Percentiles rank a stretch among this genome's conserved stretches.
Evolutionary conservation across 345 rosid species (phyloP).

Genomic region (Brassica rapa): DNA sequence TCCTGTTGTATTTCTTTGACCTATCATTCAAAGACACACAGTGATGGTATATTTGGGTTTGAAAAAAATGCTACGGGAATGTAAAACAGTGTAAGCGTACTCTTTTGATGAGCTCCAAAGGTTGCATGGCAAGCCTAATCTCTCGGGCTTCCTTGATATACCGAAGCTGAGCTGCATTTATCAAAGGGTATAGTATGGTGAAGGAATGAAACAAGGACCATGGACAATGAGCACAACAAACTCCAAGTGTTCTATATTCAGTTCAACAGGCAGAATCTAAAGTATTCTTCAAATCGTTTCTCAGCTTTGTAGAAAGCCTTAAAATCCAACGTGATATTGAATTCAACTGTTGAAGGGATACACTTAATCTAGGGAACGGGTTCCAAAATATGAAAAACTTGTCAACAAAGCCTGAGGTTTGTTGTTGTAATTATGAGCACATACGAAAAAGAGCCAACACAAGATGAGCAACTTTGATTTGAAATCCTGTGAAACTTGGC

Average conservation of each 20-base stretch:
- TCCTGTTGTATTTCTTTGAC: conserved; percentile 88
- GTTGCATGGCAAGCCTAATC: conserved; percentile 81
- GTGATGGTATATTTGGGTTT: neutral
- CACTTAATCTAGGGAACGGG: no score
- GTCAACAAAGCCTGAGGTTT: neutral
- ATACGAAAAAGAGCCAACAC: neutral
- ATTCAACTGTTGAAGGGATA: no score
- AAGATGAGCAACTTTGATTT: neutral
- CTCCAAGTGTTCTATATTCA: neutral
- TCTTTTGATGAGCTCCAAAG: conserved; percentile 74
- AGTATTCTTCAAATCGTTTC: neutral
- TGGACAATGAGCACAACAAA: neutral
- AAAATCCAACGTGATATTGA: no score
- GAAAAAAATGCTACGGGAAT: neutral
- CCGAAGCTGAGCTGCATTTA: conserved; percentile 56
- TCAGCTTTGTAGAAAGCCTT: neutral
- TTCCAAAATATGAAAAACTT: neutral
- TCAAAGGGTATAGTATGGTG: neutral
- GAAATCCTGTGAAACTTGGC: neutral
- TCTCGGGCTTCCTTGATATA: conserved; percentile 79
- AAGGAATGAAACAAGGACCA: neutral
- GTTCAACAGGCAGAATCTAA: neutral
- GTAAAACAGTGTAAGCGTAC: conserved; percentile 36
- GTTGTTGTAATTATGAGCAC: neutral
- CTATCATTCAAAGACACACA: conserved; percentile 41